Evolutionary conservation across 2,329 filamentous ascomycete genomes (phyloP).

Genomic region (Emergomyces orientalis): DNA sequence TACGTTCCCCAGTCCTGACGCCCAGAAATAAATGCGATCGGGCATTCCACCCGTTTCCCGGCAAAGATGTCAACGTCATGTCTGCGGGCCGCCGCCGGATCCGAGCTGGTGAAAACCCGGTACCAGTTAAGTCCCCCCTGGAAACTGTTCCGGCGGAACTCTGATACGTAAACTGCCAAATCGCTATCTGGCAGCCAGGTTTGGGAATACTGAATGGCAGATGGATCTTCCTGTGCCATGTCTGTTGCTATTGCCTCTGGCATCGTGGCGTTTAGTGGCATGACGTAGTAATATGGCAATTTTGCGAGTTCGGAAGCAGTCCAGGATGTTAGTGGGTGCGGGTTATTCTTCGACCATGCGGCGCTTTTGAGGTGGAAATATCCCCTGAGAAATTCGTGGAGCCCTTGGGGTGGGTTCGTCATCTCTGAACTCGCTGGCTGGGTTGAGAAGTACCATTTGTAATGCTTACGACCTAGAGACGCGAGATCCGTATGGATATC

Average conservation of each 20-base stretch:
- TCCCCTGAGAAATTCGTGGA: slow-evolving; percentile 53
- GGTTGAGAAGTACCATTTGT: slow-evolving; percentile 51
- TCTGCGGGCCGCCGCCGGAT: slow-evolving; percentile 34
- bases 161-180: slow-evolving; percentile 50
- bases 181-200: slow-evolving; percentile 52
- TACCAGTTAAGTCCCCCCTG: slow-evolving; percentile 62
- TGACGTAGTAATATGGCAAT: slow-evolving; percentile 61
- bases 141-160: slow-evolving; percentile 55
- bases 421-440: slow-evolving; percentile 29
- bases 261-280: slow-evolving; percentile 51
- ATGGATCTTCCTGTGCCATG: slow-evolving; percentile 46
- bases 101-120: slow-evolving; percentile 43
- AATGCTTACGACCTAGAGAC: slow-evolving; percentile 53
- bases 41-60: slow-evolving; percentile 52
- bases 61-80: slow-evolving; percentile 51
- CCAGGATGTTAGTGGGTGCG: slow-evolving; percentile 48
- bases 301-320: slow-evolving; percentile 47
- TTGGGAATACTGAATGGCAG: slow-evolving; percentile 29
- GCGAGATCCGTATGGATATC: slow-evolving; percentile 51
- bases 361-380: slow-evolving; percentile 62
- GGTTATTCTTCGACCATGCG: slow-evolving; percentile 48
- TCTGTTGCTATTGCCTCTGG: slow-evolving; percentile 46
- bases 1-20: slow-evolving; percentile 58
- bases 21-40: slow-evolving; percentile 53
- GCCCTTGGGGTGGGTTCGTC: slow-evolving; percentile 36